These are phyloP conservation scores for Cryphonectria nitschkei DNA, from an alignment of 2,329 filamentous ascomycete species.

Conservation along the genomic window DNA sequence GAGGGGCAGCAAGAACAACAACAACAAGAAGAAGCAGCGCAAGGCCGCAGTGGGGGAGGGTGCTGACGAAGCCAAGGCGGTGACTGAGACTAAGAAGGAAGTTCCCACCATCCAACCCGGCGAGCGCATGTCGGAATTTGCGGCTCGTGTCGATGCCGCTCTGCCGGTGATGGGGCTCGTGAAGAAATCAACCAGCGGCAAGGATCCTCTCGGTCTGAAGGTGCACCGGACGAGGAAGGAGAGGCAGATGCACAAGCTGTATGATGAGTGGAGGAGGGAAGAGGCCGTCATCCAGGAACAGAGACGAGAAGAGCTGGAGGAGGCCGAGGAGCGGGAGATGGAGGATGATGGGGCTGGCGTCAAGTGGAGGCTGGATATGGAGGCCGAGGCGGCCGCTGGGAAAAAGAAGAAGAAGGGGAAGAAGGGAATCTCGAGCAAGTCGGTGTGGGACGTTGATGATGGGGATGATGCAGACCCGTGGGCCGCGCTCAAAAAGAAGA, in stretches of 20 bases:
- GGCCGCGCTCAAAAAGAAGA: conserved; percentile 71
- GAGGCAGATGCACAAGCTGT: conserved; percentile 78
- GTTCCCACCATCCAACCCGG: conserved; percentile 77
- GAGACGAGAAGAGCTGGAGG: conserved; percentile 67
- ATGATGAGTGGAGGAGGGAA: conserved; percentile 75
- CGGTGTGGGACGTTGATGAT: conserved; percentile 48
- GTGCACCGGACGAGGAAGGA: conserved; percentile 80
- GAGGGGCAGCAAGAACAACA: conserved; percentile 25
- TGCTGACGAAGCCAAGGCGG: conserved; percentile 24
- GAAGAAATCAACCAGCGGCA: conserved; percentile 64
- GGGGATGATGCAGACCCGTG: conserved; percentile 72
- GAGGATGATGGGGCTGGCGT: conserved; percentile 60
- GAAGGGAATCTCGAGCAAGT: conserved; percentile 44
- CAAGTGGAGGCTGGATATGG: conserved; percentile 50
- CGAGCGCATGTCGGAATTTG: conserved; percentile 81
- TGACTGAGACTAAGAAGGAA: conserved; percentile 37
- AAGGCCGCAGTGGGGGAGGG: conserved; percentile 7
- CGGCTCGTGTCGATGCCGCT: conserved; percentile 80
- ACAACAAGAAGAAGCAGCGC: conserved; percentile 38
- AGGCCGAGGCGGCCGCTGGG: conserved; percentile 43
- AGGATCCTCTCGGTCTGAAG: conserved; percentile 67
- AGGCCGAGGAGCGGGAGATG: conserved; percentile 65
- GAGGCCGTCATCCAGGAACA: conserved; percentile 66
- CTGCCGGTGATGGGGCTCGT: conserved; percentile 75
- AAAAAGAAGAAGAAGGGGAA: conserved; percentile 48